A percentile compares a stretch with the other conserved stretches of the same genome.
Conservation (phyloP, 805 yeast species). For the Ogataea saltuana region DNA sequence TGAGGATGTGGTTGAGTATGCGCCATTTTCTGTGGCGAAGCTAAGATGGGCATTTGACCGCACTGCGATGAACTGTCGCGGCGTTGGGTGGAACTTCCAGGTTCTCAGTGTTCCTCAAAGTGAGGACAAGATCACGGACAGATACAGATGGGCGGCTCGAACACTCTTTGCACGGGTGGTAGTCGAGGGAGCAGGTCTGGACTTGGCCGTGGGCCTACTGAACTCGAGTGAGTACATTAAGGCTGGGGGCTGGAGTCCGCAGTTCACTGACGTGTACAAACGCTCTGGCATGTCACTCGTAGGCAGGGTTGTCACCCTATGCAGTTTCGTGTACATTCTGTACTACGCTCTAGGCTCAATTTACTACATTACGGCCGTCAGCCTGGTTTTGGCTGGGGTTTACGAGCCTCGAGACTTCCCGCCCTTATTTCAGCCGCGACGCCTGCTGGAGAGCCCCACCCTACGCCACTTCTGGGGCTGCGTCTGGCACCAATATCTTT, state of each 20-base stretch:
- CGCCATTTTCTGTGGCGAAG: conserved; percentile 6
- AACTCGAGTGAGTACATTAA: background rate
- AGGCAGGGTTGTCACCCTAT: background rate
- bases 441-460: conserved; percentile 3
- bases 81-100: conserved; percentile 15
- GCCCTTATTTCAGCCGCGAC: conserved; percentile 1
- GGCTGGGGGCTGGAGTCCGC: conserved; percentile 9
- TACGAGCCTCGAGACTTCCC: conserved; percentile 8
- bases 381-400: background rate
- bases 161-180: background rate
- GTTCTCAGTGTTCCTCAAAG: background rate
- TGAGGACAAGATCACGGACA: background rate
- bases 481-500: conserved; percentile 13
- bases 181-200: background rate
- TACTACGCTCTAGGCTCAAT: background rate
- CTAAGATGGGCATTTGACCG: conserved; percentile 14
- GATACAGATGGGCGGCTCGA: background rate
- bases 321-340: conserved; percentile 1
- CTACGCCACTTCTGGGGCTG: conserved; percentile 11
- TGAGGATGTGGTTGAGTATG: conserved; percentile 4
- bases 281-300: conserved; percentile 1
- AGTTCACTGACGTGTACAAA: background rate
- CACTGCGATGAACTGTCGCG: conserved; percentile 7
- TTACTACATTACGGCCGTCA: background rate
- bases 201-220: background rate